Conservation (phyloP, 257 asterid species). For the Nicotiana undulata region DNA sequence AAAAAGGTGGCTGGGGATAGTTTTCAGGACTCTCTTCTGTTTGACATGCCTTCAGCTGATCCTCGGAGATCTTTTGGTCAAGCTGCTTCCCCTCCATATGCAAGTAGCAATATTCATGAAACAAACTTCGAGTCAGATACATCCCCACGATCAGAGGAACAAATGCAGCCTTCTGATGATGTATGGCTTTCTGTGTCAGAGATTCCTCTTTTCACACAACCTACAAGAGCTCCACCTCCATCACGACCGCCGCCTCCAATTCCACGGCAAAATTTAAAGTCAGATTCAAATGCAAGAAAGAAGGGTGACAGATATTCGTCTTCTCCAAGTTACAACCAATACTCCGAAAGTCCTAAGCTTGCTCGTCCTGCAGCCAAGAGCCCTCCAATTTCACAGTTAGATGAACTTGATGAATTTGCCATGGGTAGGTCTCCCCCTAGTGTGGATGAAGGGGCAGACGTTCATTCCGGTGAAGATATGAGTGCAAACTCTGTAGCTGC, state of each 20-base stretch:
- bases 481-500: conserved; percentile 77
- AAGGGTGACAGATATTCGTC: conserved; percentile 52
- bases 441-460: conserved; percentile 40
- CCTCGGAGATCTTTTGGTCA: conserved; percentile 48
- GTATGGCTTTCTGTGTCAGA: conserved; percentile 89
- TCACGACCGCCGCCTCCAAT: conserved; percentile 94
- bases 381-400: conserved; percentile 64
- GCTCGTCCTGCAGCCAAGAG: conserved; percentile 43
- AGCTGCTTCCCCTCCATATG: conserved; percentile 39
- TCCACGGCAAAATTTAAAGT: conserved; percentile 48
- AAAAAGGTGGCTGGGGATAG: conserved; percentile 42
- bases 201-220: conserved; percentile 87
- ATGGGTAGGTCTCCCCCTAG: conserved; percentile 46
- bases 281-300: conserved; percentile 52
- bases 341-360: conserved; percentile 46
- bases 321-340: conserved; percentile 41
- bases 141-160: conserved; percentile 53
- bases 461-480: conserved; percentile 45
- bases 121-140: conserved; percentile 34
- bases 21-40: conserved; percentile 61
- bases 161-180: conserved; percentile 50
- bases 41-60: conserved; percentile 67
- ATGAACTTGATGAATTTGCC: conserved; percentile 89
- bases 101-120: conserved; percentile 27
- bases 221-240: conserved; percentile 92